Evolutionary conservation across 1,139 yeast species (phyloP).

Genomic region (Yamadazyma conglobata): DNA sequence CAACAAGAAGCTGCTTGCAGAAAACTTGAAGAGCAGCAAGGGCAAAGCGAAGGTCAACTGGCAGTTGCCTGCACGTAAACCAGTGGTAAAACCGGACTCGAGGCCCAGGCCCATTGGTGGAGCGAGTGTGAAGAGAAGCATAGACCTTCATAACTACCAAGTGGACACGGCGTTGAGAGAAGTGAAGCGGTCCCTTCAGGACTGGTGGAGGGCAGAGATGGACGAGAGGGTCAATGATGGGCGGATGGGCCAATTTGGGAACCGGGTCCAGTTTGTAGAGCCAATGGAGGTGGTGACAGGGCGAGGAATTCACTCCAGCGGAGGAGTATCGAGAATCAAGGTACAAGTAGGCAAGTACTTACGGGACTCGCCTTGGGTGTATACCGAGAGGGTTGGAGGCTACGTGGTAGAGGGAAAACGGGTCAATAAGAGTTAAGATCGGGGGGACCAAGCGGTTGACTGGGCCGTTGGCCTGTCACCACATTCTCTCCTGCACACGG

Average conservation of each 20-base stretch:
- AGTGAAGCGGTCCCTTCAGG: constrained; percentile 26
- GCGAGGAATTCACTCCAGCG: constrained; percentile 58
- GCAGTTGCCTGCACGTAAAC: no score
- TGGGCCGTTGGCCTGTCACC: no score
- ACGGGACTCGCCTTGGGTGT: constrained; percentile 29
- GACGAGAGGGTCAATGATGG: constrained; percentile 38
- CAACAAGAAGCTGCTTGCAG: no score
- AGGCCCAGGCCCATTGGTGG: no score
- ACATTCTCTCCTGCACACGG: no score
- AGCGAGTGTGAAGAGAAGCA: no score
- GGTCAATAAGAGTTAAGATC: no score
- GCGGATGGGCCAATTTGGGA: constrained; percentile 26
- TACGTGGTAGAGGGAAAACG: constrained; percentile 39
- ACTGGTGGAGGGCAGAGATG: constrained; percentile 58
- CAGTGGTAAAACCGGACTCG: no score
- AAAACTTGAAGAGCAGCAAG: no score
- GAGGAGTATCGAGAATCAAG: constrained; percentile 47
- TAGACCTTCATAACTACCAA: constrained; percentile 53
- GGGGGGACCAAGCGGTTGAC: no score
- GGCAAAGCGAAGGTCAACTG: no score
- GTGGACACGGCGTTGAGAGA: constrained; percentile 42
- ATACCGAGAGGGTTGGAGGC: constrained; percentile 44
- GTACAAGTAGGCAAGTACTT: constrained; percentile 36
- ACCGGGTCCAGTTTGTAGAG: constrained; percentile 29
- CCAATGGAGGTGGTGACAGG: constrained; percentile 53